Conservation (phyloP, 352 stramenopile genomes). For the Pythium phragmitis region DNA sequence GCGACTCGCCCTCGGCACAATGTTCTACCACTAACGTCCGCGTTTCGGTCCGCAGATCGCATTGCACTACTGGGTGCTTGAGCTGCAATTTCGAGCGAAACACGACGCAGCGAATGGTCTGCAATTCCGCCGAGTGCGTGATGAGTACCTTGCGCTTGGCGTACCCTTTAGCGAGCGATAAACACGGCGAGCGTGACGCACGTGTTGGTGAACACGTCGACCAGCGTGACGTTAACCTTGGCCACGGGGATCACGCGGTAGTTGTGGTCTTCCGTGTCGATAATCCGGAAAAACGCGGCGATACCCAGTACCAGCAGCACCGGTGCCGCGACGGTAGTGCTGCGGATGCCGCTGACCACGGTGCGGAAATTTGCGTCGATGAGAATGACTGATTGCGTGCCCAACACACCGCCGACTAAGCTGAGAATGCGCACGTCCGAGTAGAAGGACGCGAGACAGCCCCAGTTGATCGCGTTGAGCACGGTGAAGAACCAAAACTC, state of each 20-base stretch:
- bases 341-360: slow-evolving; percentile 28
- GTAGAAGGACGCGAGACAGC: slow-evolving; percentile 32
- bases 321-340: slow-evolving; percentile 11
- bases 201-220: slow-evolving; percentile 46
- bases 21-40: too few species aligned
- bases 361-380: slow-evolving; percentile 44
- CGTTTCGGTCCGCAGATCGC: too few species aligned
- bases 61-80: too few species aligned
- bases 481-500: slow-evolving; percentile 48
- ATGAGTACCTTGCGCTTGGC: slow-evolving; percentile 33
- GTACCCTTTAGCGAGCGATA: slow-evolving; percentile 33
- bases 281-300: slow-evolving; percentile 26
- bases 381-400: slow-evolving; percentile 25
- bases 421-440: slow-evolving; percentile 31
- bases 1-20: too few species aligned
- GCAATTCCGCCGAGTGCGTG: slow-evolving; percentile 13
- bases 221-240: slow-evolving; percentile 28
- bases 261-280: slow-evolving; percentile 28
- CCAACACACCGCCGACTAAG: slow-evolving; percentile 27
- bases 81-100: too few species aligned
- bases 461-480: slow-evolving; percentile 32
- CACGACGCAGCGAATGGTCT: too few species aligned
- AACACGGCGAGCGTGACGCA: slow-evolving; percentile 39
- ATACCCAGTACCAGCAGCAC: slow-evolving; percentile 24
- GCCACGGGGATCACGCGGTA: slow-evolving; percentile 23